These are phyloP conservation scores for Pseudogymnoascus sp. DNA, from an alignment of 2,329 filamentous ascomycete species.

Conservation along the genomic window DNA sequence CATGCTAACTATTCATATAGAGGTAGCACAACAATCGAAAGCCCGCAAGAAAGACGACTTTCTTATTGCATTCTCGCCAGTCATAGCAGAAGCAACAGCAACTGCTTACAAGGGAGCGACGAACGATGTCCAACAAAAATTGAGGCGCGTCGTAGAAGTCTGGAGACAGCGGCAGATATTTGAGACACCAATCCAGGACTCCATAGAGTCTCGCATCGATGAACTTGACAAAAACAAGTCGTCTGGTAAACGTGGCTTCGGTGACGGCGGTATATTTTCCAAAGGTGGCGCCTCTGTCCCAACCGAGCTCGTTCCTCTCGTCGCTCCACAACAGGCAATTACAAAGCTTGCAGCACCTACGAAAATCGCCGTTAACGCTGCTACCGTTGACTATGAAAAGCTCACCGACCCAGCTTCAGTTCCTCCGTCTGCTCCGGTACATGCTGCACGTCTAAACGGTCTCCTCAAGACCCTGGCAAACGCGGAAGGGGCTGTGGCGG, in stretches of 20 bases:
- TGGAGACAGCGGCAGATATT: slow-evolving; percentile 87
- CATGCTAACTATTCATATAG: slow-evolving; percentile 38
- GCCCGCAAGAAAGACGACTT: slow-evolving; percentile 90
- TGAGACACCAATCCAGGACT: slow-evolving; percentile 66
- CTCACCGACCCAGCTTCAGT: slow-evolving; percentile 61
- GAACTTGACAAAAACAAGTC: slow-evolving; percentile 55
- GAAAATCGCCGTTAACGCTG: slow-evolving; percentile 57
- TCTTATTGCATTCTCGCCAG: slow-evolving; percentile 78
- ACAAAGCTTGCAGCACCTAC: slow-evolving; percentile 63
- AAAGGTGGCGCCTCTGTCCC: slow-evolving; percentile 52
- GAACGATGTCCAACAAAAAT: slow-evolving; percentile 76
- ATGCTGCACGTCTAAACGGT: slow-evolving; percentile 79
- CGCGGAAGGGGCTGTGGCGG: slow-evolving; percentile 80
- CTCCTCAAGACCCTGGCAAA: slow-evolving; percentile 82
- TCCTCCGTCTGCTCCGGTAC: slow-evolving; percentile 75
- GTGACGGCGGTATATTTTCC: slow-evolving; percentile 63
- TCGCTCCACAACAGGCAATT: slow-evolving; percentile 63
- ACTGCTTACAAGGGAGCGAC: slow-evolving; percentile 86
- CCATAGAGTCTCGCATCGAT: slow-evolving; percentile 69
- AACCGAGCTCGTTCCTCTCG: slow-evolving; percentile 66
- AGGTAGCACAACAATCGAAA: slow-evolving; percentile 94
- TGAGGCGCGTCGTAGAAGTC: slow-evolving; percentile 84
- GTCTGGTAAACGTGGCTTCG: slow-evolving; percentile 42
- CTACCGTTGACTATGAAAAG: slow-evolving; percentile 77
- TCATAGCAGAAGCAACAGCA: slow-evolving; percentile 83